These are phyloP conservation scores for Chenopodium berlandieri DNA, from an alignment of 148 eudicot species.

Conservation along the genomic window DNA sequence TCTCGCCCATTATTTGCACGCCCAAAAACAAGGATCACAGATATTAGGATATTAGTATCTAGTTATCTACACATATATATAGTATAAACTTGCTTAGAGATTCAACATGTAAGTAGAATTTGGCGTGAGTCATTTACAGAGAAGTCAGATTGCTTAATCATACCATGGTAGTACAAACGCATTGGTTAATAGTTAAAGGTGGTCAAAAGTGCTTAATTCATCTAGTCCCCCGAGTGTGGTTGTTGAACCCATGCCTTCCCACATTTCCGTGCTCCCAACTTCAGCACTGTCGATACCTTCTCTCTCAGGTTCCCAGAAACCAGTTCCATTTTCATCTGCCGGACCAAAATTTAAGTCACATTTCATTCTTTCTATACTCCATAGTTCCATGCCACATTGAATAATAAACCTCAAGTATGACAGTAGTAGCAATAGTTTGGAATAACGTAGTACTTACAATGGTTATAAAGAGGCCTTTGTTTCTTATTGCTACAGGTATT, in stretches of 20 bases:
- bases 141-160: neutral
- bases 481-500: conserved; percentile 31
- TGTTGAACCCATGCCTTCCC: conserved; percentile 88
- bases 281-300: conserved; percentile 87
- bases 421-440: neutral
- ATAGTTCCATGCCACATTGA: neutral
- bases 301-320: conserved; percentile 88
- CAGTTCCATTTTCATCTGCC: conserved; percentile 85
- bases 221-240: conserved; percentile 72
- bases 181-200: neutral
- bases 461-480: conserved; percentile 51
- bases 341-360: conserved; percentile 2
- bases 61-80: too few relatives aligned
- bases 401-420: neutral
- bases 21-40: too few relatives aligned
- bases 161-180: neutral
- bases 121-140: neutral
- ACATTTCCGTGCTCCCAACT: conserved; percentile 69
- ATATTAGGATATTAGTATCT: too few relatives aligned
- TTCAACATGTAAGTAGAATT: too few relatives aligned
- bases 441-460: conserved; percentile 48
- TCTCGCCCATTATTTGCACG: too few relatives aligned
- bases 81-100: too few relatives aligned
- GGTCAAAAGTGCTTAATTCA: neutral
- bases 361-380: neutral